A percentile compares a stretch with the other conserved stretches of the same genome.
These are phyloP conservation scores for Aspergillus biplanus DNA, from an alignment of 495 filamentous ascomycete genomes.

Conservation along the genomic window DNA sequence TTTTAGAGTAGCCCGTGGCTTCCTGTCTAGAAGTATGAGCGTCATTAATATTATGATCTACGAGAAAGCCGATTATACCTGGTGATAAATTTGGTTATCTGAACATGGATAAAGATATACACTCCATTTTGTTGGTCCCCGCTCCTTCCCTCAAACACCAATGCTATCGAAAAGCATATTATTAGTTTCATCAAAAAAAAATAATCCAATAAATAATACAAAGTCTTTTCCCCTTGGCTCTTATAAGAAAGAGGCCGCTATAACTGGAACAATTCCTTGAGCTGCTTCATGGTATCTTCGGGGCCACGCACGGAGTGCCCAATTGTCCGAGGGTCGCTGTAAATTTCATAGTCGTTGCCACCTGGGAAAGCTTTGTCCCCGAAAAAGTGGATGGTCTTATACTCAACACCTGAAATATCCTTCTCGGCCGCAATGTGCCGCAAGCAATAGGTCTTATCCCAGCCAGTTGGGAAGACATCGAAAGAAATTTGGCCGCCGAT, in stretches of 20 bases:
- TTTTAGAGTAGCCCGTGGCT: too few species aligned
- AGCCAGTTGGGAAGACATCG: slow-evolving; percentile 94
- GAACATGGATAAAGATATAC: too few species aligned
- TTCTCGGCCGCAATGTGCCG: slow-evolving; percentile 84
- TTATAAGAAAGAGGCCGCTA: slow-evolving; percentile 30
- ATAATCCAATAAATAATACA: too few species aligned
- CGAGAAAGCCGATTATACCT: too few species aligned
- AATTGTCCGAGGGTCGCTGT: slow-evolving; percentile 72
- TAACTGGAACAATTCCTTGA: slow-evolving; percentile 80
- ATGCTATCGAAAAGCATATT: too few species aligned
- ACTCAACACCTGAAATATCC: slow-evolving; percentile 71
- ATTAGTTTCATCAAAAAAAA: too few species aligned
- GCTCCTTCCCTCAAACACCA: too few species aligned
- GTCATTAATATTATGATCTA: too few species aligned
- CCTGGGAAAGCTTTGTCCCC: slow-evolving; percentile 90
- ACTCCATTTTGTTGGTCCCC: too few species aligned
- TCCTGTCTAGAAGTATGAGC: too few species aligned
- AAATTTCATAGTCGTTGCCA: slow-evolving; percentile 97
- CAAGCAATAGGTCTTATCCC: slow-evolving; percentile 99
- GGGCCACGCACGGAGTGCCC: slow-evolving; percentile 83
- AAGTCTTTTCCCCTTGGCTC: too few species aligned
- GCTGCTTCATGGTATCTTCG: slow-evolving; percentile 73
- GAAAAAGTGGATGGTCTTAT: slow-evolving; percentile 94
- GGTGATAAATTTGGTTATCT: too few species aligned
- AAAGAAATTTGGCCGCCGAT: slow-evolving; percentile 98